phyloP scores from a whole-genome alignment of 441 rosid species.

The Theobroma grandiflorum region DNA sequence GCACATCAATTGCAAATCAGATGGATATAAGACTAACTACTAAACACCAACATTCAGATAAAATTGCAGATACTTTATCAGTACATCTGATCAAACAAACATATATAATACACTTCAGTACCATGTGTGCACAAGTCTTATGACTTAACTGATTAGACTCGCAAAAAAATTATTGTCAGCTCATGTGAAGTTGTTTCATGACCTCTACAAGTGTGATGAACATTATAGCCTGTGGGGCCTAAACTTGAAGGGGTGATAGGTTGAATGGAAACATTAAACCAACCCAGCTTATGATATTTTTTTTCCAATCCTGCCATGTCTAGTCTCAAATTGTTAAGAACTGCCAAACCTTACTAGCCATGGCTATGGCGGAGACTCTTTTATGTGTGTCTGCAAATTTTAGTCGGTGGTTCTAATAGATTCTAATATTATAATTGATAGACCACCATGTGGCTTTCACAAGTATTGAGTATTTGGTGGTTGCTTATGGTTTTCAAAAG shows the following conservation, averaged over 20 bases:
- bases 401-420: not conserved
- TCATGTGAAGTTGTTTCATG: not conserved
- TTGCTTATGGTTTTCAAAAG: not conserved
- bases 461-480: not conserved
- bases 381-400: not conserved
- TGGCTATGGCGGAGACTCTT: not conserved
- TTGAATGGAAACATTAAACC: conserved; percentile 32
- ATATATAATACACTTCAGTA: not conserved
- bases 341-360: conserved; percentile 13
- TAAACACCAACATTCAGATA: conserved; percentile 9
- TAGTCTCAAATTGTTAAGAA: not conserved
- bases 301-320: not conserved
- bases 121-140: not conserved
- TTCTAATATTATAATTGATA: conserved; percentile 8
- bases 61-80: not conserved
- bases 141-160: not conserved
- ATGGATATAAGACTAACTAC: not conserved
- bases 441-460: conserved; percentile 1
- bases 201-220: not conserved
- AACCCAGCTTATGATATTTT: conserved; percentile 16
- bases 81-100: conserved; percentile 8
- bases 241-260: conserved; percentile 26
- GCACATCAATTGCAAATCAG: not conserved
- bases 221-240: conserved; percentile 22
- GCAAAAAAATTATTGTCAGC: not conserved